Percentiles rank a stretch among this genome's conserved stretches.
Evolutionary conservation across 2,329 filamentous ascomycete species (phyloP).

Genomic region (Fusarium succisae): DNA sequence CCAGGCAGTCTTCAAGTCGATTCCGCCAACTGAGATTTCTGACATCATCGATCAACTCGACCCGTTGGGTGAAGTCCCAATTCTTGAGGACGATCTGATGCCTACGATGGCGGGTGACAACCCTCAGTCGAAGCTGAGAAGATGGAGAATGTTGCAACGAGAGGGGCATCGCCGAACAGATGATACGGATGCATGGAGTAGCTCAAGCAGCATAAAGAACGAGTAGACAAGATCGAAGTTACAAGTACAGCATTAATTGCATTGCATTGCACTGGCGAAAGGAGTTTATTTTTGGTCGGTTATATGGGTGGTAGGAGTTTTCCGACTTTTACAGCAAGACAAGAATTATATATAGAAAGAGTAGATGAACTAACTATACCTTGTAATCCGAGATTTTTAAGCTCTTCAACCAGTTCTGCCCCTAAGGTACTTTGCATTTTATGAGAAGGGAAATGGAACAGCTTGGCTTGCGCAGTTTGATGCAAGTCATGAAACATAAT

Average conservation of each 20-base stretch:
- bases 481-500: neutral
- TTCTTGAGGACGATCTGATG: constrained; percentile 47
- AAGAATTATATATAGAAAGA: neutral
- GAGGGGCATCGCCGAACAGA: constrained; percentile 24
- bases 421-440: neutral
- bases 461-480: neutral
- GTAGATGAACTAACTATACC: neutral
- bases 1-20: constrained; percentile 67
- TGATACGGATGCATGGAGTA: constrained; percentile 22
- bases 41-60: constrained; percentile 49
- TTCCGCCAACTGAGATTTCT: constrained; percentile 58
- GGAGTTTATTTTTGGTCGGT: constrained; percentile 4
- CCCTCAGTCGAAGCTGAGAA: constrained; percentile 31
- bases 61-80: constrained; percentile 47
- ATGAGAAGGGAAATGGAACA: neutral
- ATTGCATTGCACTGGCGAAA: constrained; percentile 28
- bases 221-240: constrained; percentile 2
- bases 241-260: constrained; percentile 14
- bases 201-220: constrained; percentile 20
- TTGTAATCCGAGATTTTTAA: neutral
- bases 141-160: constrained; percentile 36
- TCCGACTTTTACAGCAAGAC: neutral
- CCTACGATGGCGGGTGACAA: constrained; percentile 43
- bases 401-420: neutral
- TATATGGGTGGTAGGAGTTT: neutral